Evolutionary conservation across 139 green algal genomes (phyloP).

Genomic region (Astrephomene gubernaculifera): DNA sequence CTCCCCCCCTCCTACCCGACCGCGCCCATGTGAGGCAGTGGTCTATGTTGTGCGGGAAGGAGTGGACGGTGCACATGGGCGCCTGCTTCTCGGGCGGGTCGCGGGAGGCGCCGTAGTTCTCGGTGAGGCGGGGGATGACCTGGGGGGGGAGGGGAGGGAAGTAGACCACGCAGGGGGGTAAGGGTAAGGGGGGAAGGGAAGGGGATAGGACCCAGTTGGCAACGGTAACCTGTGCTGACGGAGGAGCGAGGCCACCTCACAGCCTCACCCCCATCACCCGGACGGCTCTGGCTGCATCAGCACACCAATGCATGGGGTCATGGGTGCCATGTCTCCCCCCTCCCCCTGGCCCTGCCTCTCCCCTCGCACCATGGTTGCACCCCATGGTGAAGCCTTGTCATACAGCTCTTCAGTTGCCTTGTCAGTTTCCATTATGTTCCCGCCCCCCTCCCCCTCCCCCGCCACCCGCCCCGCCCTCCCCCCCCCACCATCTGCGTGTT

Average conservation of each 20-base stretch:
- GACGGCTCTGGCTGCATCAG: not conserved
- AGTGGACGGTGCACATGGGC: conserved; percentile 99
- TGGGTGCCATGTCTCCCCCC: not conserved
- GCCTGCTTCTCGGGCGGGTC: conserved; percentile 96
- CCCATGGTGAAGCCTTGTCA: not conserved
- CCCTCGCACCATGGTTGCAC: not conserved
- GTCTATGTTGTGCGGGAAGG: conserved; percentile 99
- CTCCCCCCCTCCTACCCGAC: no score
- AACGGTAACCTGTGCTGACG: not conserved
- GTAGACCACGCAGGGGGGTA: not conserved
- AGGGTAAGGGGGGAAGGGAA: not conserved
- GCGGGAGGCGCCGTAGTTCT: conserved; percentile 95
- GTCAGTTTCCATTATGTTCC: no score
- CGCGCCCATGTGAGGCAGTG: conserved; percentile 94
- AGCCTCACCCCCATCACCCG: no score
- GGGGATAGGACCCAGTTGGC: not conserved
- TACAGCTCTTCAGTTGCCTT: no score
- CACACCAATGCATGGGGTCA: not conserved
- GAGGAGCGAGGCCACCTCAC: no score
- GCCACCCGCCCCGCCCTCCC: not conserved
- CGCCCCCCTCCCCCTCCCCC: not conserved
- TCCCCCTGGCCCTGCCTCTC: not conserved
- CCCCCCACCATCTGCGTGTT: conserved; percentile 88
- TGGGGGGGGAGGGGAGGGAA: conserved; percentile 65
- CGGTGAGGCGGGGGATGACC: conserved; percentile 90